These are phyloP conservation scores for Stephania cephalantha DNA, from an alignment of 164 flowering plant species.

Conservation along the genomic window DNA sequence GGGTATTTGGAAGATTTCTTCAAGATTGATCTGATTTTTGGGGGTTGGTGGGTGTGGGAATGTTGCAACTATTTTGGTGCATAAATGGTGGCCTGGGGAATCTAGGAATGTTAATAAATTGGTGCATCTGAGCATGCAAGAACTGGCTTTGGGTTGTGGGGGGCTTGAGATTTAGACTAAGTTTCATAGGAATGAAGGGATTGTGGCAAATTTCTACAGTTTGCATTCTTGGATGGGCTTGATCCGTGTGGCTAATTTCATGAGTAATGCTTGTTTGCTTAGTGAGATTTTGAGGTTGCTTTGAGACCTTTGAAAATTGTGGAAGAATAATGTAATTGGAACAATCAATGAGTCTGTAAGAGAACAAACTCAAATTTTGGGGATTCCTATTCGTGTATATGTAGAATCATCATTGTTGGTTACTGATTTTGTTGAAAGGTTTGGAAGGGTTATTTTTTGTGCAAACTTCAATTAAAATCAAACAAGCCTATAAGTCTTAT, in stretches of 20 bases:
- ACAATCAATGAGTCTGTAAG: too few relatives aligned
- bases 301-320: too few relatives aligned
- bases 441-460: too few relatives aligned
- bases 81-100: conserved; percentile 85
- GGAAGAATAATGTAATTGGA: too few relatives aligned
- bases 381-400: too few relatives aligned
- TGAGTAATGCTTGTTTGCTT: too few relatives aligned
- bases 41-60: neutral
- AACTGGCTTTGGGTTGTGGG: conserved; percentile 76
- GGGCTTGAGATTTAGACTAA: conserved; percentile 86
- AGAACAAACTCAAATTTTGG: too few relatives aligned
- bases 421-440: too few relatives aligned
- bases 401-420: too few relatives aligned
- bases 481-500: too few relatives aligned
- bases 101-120: conserved; percentile 73
- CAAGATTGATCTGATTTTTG: neutral
- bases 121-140: conserved; percentile 85
- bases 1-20: neutral
- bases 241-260: conserved; percentile 33
- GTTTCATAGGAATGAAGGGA: conserved; percentile 53
- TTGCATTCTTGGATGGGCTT: conserved; percentile 97
- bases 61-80: conserved; percentile 70
- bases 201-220: conserved; percentile 79
- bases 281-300: too few relatives aligned
- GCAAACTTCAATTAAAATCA: too few relatives aligned